Conservation (phyloP, 1,284 basidiomycete species). For the Cronartium ribicola region DNA sequence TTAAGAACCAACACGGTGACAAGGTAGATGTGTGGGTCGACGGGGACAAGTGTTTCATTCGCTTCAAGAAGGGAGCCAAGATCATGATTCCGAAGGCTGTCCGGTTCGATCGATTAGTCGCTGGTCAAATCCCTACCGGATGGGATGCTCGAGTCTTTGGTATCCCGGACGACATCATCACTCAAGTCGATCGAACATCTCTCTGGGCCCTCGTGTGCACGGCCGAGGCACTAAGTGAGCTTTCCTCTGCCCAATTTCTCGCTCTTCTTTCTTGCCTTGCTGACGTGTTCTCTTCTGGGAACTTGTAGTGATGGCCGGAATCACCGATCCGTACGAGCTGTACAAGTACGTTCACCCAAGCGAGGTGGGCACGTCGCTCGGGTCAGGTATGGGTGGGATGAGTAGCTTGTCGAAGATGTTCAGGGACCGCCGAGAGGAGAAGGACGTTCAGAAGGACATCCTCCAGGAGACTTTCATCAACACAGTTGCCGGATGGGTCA, state of each 20-base stretch:
- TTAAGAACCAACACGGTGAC: slow-evolving; percentile 93
- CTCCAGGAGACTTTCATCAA: slow-evolving; percentile 99
- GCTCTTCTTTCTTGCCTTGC: background rate
- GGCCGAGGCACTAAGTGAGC: slow-evolving; percentile 74
- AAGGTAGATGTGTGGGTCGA: slow-evolving; percentile 88
- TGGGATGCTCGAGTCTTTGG: slow-evolving; percentile 95
- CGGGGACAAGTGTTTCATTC: slow-evolving; percentile 84
- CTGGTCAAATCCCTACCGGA: slow-evolving; percentile 92
- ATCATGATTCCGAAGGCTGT: slow-evolving; percentile 91
- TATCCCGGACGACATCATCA: slow-evolving; percentile 93
- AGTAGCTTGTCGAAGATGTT: slow-evolving; percentile 70
- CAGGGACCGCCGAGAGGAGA: slow-evolving; percentile 94
- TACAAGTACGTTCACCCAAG: slow-evolving; percentile 87
- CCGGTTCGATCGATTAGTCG: slow-evolving; percentile 88
- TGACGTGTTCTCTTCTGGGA: slow-evolving; percentile 4
- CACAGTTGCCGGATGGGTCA: slow-evolving; percentile 96
- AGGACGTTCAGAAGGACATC: slow-evolving; percentile 95
- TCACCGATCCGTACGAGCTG: slow-evolving; percentile 80
- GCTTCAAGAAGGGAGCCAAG: slow-evolving; percentile 97
- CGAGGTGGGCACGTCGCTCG: slow-evolving; percentile 60
- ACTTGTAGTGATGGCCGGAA: slow-evolving; percentile 71
- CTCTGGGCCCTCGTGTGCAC: slow-evolving; percentile 94
- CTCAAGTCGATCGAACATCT: slow-evolving; percentile 88
- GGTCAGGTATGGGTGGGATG: slow-evolving; percentile 42
- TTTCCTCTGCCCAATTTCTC: background rate